Evolutionary conservation across 2,329 filamentous ascomycete species (phyloP).

Genomic region (Pestalotiopsis fici): DNA sequence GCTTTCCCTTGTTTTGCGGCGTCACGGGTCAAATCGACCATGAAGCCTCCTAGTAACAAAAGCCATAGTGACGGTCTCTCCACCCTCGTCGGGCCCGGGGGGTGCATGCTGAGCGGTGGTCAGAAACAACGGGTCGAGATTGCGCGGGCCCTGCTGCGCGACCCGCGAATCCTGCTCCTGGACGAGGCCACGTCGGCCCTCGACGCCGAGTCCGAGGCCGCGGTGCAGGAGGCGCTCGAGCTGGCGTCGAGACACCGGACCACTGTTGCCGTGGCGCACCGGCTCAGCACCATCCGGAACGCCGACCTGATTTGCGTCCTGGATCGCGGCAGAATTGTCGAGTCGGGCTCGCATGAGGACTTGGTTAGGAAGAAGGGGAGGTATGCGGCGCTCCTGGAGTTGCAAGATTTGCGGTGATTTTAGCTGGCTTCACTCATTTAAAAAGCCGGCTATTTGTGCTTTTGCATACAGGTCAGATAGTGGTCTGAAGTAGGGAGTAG

Average conservation of each 20-base stretch:
- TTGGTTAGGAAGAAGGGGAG: neutral
- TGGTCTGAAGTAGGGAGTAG: too few relatives aligned
- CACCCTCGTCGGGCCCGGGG: neutral
- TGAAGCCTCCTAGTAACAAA: neutral
- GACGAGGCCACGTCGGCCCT: constrained; percentile 5
- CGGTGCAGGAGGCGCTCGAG: constrained; percentile 11
- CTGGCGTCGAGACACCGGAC: constrained; percentile 57
- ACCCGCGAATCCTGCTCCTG: constrained; percentile 2
- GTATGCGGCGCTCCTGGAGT: neutral
- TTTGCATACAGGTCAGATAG: too few relatives aligned
- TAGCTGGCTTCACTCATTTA: too few relatives aligned
- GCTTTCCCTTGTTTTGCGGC: neutral
- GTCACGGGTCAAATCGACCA: too few relatives aligned
- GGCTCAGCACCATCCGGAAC: constrained; percentile 72
- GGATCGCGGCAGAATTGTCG: constrained; percentile 11
- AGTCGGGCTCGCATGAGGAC: constrained; percentile 20
- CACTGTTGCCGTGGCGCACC: constrained; percentile 73
- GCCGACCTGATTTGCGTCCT: constrained; percentile 67
- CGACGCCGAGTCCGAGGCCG: neutral
- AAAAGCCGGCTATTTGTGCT: too few relatives aligned
- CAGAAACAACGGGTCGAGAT: constrained; percentile 9
- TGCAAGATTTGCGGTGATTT: neutral
- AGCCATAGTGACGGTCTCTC: neutral
- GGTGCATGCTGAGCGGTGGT: neutral
- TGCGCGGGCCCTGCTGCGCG: neutral